Percentiles rank a stretch among this genome's conserved stretches.
phyloP scores from a whole-genome alignment of 2,329 filamentous ascomycete genomes.

The Ophiocordyceps camponoti-saundersi region DNA sequence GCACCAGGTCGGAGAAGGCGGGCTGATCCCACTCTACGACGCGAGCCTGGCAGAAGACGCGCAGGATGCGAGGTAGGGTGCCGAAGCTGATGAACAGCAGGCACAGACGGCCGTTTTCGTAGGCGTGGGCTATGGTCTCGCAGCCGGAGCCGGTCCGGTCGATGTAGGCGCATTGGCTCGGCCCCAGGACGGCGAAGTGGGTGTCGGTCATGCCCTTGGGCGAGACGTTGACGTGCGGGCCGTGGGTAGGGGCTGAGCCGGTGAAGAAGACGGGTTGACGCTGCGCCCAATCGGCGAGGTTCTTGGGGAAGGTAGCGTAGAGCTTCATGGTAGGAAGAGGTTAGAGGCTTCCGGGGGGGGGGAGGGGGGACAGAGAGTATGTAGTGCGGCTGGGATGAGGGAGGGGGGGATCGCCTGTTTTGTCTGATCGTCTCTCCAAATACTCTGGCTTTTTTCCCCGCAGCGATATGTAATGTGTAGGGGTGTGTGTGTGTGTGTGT shows the following conservation, averaged over 20 bases:
- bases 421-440: no score
- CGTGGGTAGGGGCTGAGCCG: conserved; percentile 51
- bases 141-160: conserved; percentile 60
- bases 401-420: no score
- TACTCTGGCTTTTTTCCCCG: no score
- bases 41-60: conserved; percentile 41
- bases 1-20: conserved; percentile 30
- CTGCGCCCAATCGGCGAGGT: conserved; percentile 46
- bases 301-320: conserved; percentile 33
- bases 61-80: conserved; percentile 39
- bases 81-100: conserved; percentile 59
- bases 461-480: no score
- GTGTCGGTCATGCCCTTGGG: conserved; percentile 51
- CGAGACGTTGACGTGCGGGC: conserved; percentile 56
- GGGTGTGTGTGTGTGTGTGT: background rate
- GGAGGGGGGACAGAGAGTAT: no score
- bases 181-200: conserved; percentile 43
- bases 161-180: conserved; percentile 49
- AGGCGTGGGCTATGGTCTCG: conserved; percentile 60
- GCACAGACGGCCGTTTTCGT: conserved; percentile 61
- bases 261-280: conserved; percentile 61
- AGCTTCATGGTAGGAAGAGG: conserved; percentile 33
- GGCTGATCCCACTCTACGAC: conserved; percentile 43
- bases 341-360: no score
- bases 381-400: conserved; percentile 1